Evolutionary conservation across 225 moss, liverwort and hornwort genomes (phyloP), one percentile per base, ranked within the genome.

Genomic region (Sphagnum tenellum): DNA sequence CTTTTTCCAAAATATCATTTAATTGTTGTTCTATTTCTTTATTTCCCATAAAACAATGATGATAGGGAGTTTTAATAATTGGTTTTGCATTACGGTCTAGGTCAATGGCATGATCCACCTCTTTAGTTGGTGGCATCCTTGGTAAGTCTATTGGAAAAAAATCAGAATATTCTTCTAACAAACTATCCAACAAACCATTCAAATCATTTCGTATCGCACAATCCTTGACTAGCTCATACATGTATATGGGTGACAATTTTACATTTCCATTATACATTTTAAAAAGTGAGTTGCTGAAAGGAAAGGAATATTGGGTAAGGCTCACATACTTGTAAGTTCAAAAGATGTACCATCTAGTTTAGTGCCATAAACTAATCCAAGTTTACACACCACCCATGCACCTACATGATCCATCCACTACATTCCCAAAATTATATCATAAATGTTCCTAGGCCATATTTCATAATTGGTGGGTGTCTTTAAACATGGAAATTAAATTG

Each of bases 391-490:
- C 2, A 62, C 49, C 8, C 44, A 61, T 3, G 29, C 45, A 55
- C 53, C 44, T 9, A 66, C 46, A 53, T 66, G 46, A 1, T 53
- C 3, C 2, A 66, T 2, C 44, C 55, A 66, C 5, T 44, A 50
- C 65, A 65, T 65, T 9, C 45, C 65, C 45, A 65, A 52, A 12
- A 54, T 65, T 0, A 55, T 44, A 46, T 65, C 53, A 65, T 65
- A 55, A 0, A 8, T 9, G 44, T 29, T 7, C 10, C 3, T 55
- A 65, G 44, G 9, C 3, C 65, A 65, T 2, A 65, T 12, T 55
- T 55, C 45, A 65, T 44, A 65, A 8, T 65, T 46, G 10, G 8
- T 55, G 2, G 46, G 2, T 2, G 54, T 65, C 0, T 65, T 53
- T 9, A 45, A 44, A 3, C 8, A 44, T 52, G 52, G 61, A 45